Evolutionary conservation across 2,329 filamentous ascomycete species (phyloP), one percentile per base, ranked within the genome.

Genomic region (Colletotrichum sp.): DNA sequence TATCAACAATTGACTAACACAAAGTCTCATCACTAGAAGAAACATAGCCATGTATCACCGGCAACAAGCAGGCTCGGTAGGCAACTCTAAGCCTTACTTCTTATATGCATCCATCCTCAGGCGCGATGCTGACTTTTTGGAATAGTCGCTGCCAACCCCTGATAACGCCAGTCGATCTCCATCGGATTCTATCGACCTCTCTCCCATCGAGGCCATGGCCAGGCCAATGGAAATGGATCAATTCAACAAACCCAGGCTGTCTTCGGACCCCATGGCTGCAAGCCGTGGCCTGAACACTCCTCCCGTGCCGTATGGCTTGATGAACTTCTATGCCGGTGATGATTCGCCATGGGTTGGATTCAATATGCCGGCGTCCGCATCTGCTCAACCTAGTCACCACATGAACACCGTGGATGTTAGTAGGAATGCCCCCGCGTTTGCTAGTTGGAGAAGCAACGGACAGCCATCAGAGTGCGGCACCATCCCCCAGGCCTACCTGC

Each of bases 301-400:
- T 44, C 80, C 68, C 59, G 79, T 60, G 77, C 80, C 71, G 26
- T 85, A 63, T 73, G 77, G 59, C 79, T 59, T 82, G 34, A 24
- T 74, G n/a, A 74, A 83, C 71, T 88, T 86, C 83, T 88, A 86
- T 76, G 74, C 78, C 9, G 80, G 73, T 24, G 83, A 85, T 77
- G 84, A 88, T 78, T 86, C 82, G 9, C 88, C 88, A 67, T 90
- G 88, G 88, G 81, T 83, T 24, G 85, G 85, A n/a, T 82, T 81
- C 78, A 24, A 79, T 52, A 52, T 52, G n/a, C 44, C 44, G 84
- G 18, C 80, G 83, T 26, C 80, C 34, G 26, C 52, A 15, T 21
- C 83, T 30, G 80, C 82, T 32, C 84, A 83, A 72, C 79, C 83
- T 77, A 80, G 80, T 18, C 80, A 79, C 63, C 81, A 79, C 63